Evolutionary conservation across 805 yeast genomes (phyloP), one percentile per base, ranked within the genome.

Genomic region (Candida ortonii): DNA sequence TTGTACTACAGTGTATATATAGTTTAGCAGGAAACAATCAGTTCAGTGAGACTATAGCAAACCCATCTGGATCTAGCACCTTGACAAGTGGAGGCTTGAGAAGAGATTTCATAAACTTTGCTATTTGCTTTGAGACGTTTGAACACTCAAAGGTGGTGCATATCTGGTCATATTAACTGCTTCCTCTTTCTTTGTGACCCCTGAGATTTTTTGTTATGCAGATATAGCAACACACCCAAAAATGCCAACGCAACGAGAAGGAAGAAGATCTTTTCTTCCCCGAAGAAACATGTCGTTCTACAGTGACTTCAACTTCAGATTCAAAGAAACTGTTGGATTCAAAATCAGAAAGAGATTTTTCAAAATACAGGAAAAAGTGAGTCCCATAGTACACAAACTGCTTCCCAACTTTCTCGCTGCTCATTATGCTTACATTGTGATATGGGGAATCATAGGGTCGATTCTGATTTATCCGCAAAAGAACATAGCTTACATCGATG

Each of bases 401-500:
- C 52, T 76, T 5, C 81, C 81, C 12, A 73, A 71, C 43, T 76
- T 76, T 51, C 58, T 73, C 22, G 78, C 76, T 5, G 87, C 80
- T 2, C 93, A 83, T 52, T 84, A 86, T 61, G 68, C 73, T 22
- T 90, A 88, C 55, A 77, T 90, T 44, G 57, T 80, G 0, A 29
- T 61, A 14, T 63, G 76, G 70, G 58, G 75, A 1, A 65, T 93
- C 3, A 23, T 88, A 1, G 77, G 84, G 1, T 86, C 97, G 0
- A 71, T 89, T 21, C 50, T 90, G 34, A 59, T 93, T 24, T 90
- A 80, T 50, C 96, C 96, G 0, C 70, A 71, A n/a, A 70, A 68
- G 35, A 80, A 82, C 51, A 53, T 72, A 23, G 34, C 52, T 7
- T 93, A 90, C 56, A 80, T 85, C 28, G 97, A 93, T 63, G 77